These are phyloP conservation scores for Starmera pachycereana DNA, from an alignment of 805 yeast genomes.

Conservation along the genomic window DNA sequence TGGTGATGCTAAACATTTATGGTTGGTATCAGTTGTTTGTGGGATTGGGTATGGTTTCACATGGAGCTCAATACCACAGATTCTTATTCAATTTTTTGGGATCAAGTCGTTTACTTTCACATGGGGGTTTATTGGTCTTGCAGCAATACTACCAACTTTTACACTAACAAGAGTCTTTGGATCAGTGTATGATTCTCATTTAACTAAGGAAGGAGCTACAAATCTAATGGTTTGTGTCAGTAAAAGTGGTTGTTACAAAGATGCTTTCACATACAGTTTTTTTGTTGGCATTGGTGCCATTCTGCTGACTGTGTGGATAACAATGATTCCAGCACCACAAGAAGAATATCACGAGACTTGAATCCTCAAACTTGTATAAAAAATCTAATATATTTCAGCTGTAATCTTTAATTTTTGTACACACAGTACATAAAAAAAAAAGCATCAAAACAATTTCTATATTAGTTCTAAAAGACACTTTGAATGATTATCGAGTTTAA, in stretches of 20 bases:
- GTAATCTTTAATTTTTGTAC: too few relatives aligned
- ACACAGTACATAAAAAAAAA: too few relatives aligned
- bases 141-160: slow-evolving; percentile 56
- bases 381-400: too few relatives aligned
- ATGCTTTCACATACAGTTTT: slow-evolving; percentile 30
- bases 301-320: not conserved
- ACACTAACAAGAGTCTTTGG: slow-evolving; percentile 58
- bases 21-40: slow-evolving; percentile 41
- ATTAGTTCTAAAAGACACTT: too few relatives aligned
- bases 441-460: too few relatives aligned
- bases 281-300: slow-evolving; percentile 16
- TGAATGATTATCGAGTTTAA: too few relatives aligned
- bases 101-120: slow-evolving; percentile 55
- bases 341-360: not conserved
- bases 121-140: slow-evolving; percentile 62
- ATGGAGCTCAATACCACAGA: slow-evolving; percentile 66
- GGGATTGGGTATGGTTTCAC: slow-evolving; percentile 69
- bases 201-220: slow-evolving; percentile 6
- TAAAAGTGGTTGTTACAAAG: slow-evolving; percentile 24
- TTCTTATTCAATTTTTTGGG: slow-evolving; percentile 67
- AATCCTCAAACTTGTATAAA: too few relatives aligned
- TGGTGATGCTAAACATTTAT: slow-evolving; percentile 27
- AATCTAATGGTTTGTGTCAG: slow-evolving; percentile 10
- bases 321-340: not conserved
- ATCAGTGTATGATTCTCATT: slow-evolving; percentile 42